Conservation (phyloP, 208 protist genomes). For the Wallacemonas collosoma region DNA sequence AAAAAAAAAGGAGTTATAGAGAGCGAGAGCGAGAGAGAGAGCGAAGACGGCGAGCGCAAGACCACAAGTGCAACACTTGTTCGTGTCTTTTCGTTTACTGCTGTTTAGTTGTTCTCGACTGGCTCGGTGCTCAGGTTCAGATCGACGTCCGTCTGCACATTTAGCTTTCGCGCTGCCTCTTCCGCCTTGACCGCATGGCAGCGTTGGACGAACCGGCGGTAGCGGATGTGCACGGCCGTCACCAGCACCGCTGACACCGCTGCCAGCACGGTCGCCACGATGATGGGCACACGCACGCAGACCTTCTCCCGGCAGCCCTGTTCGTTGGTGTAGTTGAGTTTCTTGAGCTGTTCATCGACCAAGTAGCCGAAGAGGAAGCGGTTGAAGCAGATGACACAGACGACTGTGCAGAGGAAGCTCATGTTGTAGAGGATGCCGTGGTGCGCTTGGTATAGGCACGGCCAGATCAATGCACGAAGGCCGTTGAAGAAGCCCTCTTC, state of each 20-base stretch:
- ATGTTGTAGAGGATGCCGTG: conserved; percentile 56
- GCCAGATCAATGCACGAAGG: conserved; percentile 49
- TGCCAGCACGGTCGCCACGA: conserved; percentile 41
- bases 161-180: not conserved
- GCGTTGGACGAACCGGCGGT: conserved; percentile 41
- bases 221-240: conserved; percentile 45
- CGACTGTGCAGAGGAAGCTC: conserved; percentile 35
- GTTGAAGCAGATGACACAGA: conserved; percentile 56
- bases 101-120: no score
- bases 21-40: no score
- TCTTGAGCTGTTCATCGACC: conserved; percentile 43
- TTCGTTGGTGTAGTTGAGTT: conserved; percentile 22
- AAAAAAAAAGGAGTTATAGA: no score
- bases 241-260: conserved; percentile 31
- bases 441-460: conserved; percentile 43
- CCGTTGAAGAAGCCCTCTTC: conserved; percentile 45
- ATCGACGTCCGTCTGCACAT: no score
- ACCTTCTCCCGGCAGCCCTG: conserved; percentile 32
- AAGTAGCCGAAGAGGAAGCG: conserved; percentile 51
- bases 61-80: no score
- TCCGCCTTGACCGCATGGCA: not conserved
- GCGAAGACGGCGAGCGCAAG: no score
- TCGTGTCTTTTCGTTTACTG: no score
- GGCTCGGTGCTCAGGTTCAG: not conserved
- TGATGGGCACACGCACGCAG: conserved; percentile 50